These are phyloP conservation scores for Penicillium verrucosum DNA, from an alignment of 2,329 filamentous ascomycete genomes.

Conservation along the genomic window DNA sequence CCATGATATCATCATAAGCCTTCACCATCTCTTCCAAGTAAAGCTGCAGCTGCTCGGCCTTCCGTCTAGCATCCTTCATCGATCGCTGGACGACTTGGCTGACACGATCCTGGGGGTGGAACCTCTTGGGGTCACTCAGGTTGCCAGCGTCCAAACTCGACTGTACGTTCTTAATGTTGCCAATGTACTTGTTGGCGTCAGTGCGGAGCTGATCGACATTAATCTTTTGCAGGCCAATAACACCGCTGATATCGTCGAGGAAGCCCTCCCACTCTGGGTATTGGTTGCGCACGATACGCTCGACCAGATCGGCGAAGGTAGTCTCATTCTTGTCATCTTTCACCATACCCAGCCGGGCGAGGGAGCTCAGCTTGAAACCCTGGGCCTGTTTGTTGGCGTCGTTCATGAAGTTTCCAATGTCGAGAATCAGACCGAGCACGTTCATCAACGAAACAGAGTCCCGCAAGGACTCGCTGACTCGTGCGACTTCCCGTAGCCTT, in stretches of 20 bases:
- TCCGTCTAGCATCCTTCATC: conserved; percentile 95
- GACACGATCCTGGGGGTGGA: conserved; percentile 95
- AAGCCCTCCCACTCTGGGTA: conserved; percentile 96
- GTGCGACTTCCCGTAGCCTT: conserved; percentile 81
- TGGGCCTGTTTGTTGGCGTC: conserved; percentile 97
- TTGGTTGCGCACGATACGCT: conserved; percentile 92
- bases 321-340: conserved; percentile 99
- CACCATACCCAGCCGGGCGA: conserved; percentile 90
- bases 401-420: conserved; percentile 99
- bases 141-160: conserved; percentile 89
- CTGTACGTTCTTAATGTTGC: conserved; percentile 92
- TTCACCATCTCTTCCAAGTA: conserved; percentile 91
- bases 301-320: conserved; percentile 90
- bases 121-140: conserved; percentile 92
- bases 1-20: conserved; percentile 91
- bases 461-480: conserved; percentile 81
- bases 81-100: conserved; percentile 83
- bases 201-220: conserved; percentile 88
- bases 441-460: conserved; percentile 95
- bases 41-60: conserved; percentile 91
- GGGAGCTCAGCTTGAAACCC: conserved; percentile 95
- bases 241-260: conserved; percentile 75
- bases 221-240: conserved; percentile 78
- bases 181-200: conserved; percentile 88
- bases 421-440: conserved; percentile 89